Evolutionary conservation across 2,329 filamentous ascomycete species (phyloP).

Genomic region (Colletotrichum tabaci): DNA sequence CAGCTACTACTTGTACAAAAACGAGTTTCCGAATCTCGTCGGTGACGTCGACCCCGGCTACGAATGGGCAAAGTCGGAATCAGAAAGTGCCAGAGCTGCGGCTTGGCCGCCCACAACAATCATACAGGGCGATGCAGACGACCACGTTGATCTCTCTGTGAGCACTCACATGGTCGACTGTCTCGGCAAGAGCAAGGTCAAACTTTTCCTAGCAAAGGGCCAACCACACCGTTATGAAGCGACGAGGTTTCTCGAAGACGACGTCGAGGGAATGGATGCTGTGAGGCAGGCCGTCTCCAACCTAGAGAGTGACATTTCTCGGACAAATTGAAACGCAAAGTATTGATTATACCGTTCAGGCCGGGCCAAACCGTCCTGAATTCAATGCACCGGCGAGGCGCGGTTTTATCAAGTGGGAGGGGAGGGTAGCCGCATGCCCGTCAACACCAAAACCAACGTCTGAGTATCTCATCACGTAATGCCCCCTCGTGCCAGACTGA

Average conservation of each 20-base stretch:
- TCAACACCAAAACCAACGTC: neutral
- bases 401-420: conserved; percentile 13
- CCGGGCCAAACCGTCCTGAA: conserved; percentile 9
- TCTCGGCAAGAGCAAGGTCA: conserved; percentile 48
- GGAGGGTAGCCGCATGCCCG: neutral
- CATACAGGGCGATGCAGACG: conserved; percentile 51
- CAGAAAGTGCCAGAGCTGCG: conserved; percentile 33
- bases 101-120: conserved; percentile 54
- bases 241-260: conserved; percentile 50
- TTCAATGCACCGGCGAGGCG: neutral
- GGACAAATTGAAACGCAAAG: neutral
- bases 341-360: neutral
- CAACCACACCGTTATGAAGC: conserved; percentile 50
- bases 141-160: conserved; percentile 49
- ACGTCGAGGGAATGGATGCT: conserved; percentile 47
- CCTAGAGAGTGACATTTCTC: conserved; percentile 43
- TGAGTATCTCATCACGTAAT: neutral
- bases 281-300: conserved; percentile 47
- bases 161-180: conserved; percentile 47
- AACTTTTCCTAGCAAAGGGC: conserved; percentile 47
- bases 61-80: conserved; percentile 47
- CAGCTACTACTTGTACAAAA: conserved; percentile 53
- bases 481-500: too few relatives aligned
- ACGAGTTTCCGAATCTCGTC: conserved; percentile 48
- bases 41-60: conserved; percentile 51